Base-by-base conservation (phyloP, 768 basidiomycete genomes). In the Xerocomellus chrysenteron region DNA sequence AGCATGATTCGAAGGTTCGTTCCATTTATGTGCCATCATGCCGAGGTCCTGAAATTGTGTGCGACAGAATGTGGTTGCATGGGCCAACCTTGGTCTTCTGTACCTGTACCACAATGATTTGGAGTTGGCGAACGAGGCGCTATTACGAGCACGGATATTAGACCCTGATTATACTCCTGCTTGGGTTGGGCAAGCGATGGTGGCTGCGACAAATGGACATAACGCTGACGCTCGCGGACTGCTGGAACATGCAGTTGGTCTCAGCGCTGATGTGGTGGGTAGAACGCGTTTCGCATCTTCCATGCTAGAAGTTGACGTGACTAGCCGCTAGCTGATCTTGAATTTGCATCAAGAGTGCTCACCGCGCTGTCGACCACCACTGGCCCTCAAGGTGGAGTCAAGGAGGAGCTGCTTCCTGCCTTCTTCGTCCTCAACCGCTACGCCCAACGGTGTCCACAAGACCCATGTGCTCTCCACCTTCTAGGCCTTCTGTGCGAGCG, bases 141-240 rank as follows among this genome's bases (percentile, higher is more conserved):
- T 99, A 62, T 80, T 86, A 65, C 86, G 86, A 55, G 93, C 95
- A 11, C 97, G 98, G 69, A 86, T 88, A 17, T 79, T 94, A 43
- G 94, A 98, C 75, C 92, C 96, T 8, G 96, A 98, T 66, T 88
- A 87, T 73, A 80, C 88, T 1, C 66, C 86, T 21, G 87, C 94
- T 9, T 99, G 97, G 97, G 78, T 96, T 21, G 97, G 94, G 1
- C 94, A 95, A 69, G 89, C 83, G 4, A 71, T 92, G 26, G 78
- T 92, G 42, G 90, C 90, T 44, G 79, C 76, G 17, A 67, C 73
- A 33, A 82, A 84, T 54, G 82, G 80, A 4, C 81, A 91, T 51
- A 69, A 79, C 32, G 61, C 67, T 5, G 87, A 94, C 52, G 86
- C 90, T 3, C 76, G 77, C 19, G 78, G 85, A 5, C 69, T 97